phyloP scores from a whole-genome alignment of 208 protist genomes.

The Acanthamoeba lenticulata region DNA sequence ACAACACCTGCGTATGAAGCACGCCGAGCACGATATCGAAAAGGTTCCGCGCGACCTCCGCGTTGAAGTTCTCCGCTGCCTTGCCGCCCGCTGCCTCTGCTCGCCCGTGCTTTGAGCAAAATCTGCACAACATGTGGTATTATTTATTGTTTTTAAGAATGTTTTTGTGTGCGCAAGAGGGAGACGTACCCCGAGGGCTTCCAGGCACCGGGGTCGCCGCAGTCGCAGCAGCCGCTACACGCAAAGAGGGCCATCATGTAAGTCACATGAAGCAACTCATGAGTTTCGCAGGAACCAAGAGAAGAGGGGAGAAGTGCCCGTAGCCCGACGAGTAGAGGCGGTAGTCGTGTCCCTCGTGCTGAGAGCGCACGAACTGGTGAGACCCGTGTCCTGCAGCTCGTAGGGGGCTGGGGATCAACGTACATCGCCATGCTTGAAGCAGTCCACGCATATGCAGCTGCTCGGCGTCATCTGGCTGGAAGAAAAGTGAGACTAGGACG shows the following conservation, averaged over 20 bases:
- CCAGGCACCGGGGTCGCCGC: slow-evolving; percentile 32
- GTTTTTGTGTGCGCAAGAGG: neutral
- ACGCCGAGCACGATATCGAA: neutral
- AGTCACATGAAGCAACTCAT: neutral
- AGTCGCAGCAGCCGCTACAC: slow-evolving; percentile 39
- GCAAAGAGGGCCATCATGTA: neutral
- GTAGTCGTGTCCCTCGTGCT: slow-evolving; percentile 62
- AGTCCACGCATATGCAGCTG: slow-evolving; percentile 64
- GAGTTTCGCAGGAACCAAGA: too few species aligned
- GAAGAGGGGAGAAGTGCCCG: too few species aligned
- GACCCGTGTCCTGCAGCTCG: neutral
- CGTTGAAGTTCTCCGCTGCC: slow-evolving; percentile 12
- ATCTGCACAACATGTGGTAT: neutral
- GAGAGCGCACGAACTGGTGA: too few species aligned
- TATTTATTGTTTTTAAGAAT: neutral
- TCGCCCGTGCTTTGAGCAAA: neutral
- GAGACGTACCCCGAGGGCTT: neutral
- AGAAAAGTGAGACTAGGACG: neutral
- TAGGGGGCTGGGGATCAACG: neutral
- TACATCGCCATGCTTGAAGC: slow-evolving; percentile 61
- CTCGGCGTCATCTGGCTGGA: slow-evolving; percentile 17
- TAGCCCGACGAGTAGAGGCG: slow-evolving; percentile 47
- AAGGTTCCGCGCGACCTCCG: neutral
- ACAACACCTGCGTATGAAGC: neutral
- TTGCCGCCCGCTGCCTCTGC: too few species aligned